These are phyloP conservation scores for Notholithocarpus densiflorus DNA, from an alignment of 306 rosid genomes.

Conservation along the genomic window DNA sequence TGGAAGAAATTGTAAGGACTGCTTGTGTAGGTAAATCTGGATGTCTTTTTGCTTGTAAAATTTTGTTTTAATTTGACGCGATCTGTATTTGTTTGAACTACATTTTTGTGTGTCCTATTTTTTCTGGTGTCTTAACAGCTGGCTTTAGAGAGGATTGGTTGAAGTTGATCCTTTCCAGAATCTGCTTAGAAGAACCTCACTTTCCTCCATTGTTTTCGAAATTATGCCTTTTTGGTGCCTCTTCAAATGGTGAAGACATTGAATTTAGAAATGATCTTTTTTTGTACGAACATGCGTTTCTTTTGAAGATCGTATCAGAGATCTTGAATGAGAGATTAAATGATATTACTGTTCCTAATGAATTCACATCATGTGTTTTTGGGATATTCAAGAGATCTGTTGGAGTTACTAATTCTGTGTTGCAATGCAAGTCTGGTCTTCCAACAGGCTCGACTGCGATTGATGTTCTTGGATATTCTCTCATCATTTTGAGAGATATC, in stretches of 20 bases:
- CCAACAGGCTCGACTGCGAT: constrained; percentile 51
- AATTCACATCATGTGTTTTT: constrained; percentile 44
- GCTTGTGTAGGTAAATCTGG: constrained; percentile 45
- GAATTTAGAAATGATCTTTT: constrained; percentile 18
- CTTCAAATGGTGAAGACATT: constrained; percentile 23
- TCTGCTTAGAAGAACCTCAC: constrained; percentile 57
- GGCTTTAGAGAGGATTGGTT: constrained; percentile 71
- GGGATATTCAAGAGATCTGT: constrained; percentile 57
- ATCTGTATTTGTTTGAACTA: background rate
- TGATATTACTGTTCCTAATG: constrained; percentile 37
- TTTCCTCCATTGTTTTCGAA: constrained; percentile 41
- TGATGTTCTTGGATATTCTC: constrained; percentile 71
- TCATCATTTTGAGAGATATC: constrained; percentile 65
- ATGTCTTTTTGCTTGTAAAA: background rate
- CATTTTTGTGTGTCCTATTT: background rate
- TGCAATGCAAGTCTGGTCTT: constrained; percentile 44
- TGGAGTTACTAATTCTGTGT: constrained; percentile 25
- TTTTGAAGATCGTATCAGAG: constrained; percentile 47
- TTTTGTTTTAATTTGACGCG: background rate
- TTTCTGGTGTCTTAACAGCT: constrained; percentile 33
- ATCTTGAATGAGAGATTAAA: constrained; percentile 45
- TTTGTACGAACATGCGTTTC: constrained; percentile 52
- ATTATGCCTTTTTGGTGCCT: constrained; percentile 19
- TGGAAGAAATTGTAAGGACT: constrained; percentile 52
- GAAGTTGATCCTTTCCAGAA: constrained; percentile 67